Conservation (phyloP, 345 rosid genomes). For the Moricandia arvensis region DNA sequence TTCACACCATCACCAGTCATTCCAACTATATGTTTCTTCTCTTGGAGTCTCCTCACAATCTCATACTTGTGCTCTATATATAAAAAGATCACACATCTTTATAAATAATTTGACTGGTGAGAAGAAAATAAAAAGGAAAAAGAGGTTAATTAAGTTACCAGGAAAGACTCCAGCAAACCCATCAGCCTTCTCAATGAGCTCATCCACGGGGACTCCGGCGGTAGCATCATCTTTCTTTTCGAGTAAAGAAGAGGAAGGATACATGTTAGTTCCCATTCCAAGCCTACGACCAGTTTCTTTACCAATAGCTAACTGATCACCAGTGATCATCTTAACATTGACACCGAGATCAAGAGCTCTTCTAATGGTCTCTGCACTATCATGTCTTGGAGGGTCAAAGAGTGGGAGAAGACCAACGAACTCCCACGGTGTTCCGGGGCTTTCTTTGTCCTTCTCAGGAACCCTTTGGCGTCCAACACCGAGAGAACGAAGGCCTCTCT, state of each 20-base stretch:
- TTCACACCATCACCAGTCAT: slow-evolving; percentile 99
- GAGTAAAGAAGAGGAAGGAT: slow-evolving; percentile 84
- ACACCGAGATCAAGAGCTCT: slow-evolving; percentile 83
- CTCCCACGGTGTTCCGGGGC: slow-evolving; percentile 74
- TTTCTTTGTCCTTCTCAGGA: slow-evolving; percentile 64
- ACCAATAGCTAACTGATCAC: slow-evolving; percentile 87
- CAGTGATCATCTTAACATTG: slow-evolving; percentile 94
- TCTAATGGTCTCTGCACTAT: slow-evolving; percentile 87
- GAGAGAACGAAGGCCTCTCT: slow-evolving; percentile 78
- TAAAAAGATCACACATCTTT: too few relatives aligned
- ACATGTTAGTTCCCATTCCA: slow-evolving; percentile 97
- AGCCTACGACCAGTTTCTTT: slow-evolving; percentile 94
- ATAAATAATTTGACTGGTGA: too few relatives aligned
- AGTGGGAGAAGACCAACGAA: slow-evolving; percentile 87
- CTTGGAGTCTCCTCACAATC: slow-evolving; percentile 86
- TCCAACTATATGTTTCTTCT: slow-evolving; percentile 82
- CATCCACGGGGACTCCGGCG: slow-evolving; percentile 59
- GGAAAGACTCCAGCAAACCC: slow-evolving; percentile 97
- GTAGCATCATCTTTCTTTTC: slow-evolving; percentile 58
- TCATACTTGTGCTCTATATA: slow-evolving; percentile 77
- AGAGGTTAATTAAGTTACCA: too few relatives aligned
- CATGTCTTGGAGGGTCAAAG: slow-evolving; percentile 95
- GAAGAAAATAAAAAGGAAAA: too few relatives aligned
- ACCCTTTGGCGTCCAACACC: slow-evolving; percentile 59
- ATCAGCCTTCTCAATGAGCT: slow-evolving; percentile 92